phyloP scores from a whole-genome alignment of 106 monocot genomes.

The Triglochin maritima region DNA sequence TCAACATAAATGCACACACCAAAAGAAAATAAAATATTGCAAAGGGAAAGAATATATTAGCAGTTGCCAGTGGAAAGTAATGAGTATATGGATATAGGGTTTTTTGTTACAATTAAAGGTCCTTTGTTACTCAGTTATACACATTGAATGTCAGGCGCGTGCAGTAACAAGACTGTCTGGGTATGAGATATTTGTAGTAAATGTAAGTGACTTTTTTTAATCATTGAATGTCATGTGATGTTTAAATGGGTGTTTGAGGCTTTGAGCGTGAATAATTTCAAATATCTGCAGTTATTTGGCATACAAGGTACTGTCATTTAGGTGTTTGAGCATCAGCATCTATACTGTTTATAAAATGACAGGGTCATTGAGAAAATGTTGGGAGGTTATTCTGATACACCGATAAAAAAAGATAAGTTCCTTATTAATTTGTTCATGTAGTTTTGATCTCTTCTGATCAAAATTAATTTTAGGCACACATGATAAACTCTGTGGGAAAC shows the following conservation, averaged over 20 bases:
- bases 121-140: no score
- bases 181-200: no score
- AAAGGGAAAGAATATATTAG: no score
- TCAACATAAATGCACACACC: no score
- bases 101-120: no score
- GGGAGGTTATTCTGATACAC: neutral
- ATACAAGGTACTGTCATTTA: neutral
- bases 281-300: neutral
- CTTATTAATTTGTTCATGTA: neutral
- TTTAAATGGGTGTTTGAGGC: neutral
- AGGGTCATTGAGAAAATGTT: neutral
- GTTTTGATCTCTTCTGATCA: neutral
- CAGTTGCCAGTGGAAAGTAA: no score
- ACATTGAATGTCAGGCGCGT: no score
- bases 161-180: no score
- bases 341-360: neutral
- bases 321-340: neutral
- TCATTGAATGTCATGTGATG: neutral
- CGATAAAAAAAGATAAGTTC: neutral
- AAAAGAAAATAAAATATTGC: no score
- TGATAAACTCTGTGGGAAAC: constrained; percentile 29
- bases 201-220: no score
- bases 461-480: constrained; percentile 25
- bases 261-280: neutral
- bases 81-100: no score